A percentile compares a stretch with the other conserved stretches of the same genome.
Conservation (phyloP, 148 eudicot species). For the Silene uniflora region DNA sequence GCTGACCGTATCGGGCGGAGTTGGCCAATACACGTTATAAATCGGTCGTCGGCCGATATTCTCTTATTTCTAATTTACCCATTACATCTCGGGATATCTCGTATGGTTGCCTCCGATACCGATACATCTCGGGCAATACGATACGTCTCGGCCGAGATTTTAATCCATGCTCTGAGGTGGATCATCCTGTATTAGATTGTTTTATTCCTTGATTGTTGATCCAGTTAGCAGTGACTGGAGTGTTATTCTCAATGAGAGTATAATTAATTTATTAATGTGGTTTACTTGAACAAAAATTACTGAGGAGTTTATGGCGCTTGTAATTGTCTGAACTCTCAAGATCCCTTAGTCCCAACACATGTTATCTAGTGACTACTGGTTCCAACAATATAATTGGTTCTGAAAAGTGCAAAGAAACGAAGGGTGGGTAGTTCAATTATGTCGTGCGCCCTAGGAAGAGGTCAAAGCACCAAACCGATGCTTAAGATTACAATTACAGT, state of each 20-base stretch:
- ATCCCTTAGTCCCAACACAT: background rate
- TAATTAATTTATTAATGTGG: background rate
- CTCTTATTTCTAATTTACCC: too few relatives aligned
- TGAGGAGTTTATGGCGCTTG: background rate
- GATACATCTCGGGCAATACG: too few relatives aligned
- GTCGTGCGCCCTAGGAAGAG: background rate
- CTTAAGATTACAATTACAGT: background rate
- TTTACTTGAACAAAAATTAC: background rate
- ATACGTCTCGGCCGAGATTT: too few relatives aligned
- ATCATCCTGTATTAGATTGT: conserved; percentile 6
- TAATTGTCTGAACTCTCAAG: background rate
- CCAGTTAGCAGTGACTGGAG: background rate
- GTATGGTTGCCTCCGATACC: too few relatives aligned
- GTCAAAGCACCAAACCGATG: background rate
- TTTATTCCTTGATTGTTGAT: background rate
- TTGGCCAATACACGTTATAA: too few relatives aligned
- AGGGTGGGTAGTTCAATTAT: background rate
- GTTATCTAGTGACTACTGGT: background rate
- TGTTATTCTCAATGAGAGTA: background rate
- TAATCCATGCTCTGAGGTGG: too few relatives aligned
- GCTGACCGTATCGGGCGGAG: too few relatives aligned
- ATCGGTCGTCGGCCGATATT: too few relatives aligned
- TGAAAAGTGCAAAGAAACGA: background rate
- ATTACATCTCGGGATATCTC: too few relatives aligned
- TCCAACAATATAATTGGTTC: background rate